Evolutionary conservation across 805 yeast genomes (phyloP), one percentile per base, ranked within the genome.

Genomic region (Danielia oregonensis): DNA sequence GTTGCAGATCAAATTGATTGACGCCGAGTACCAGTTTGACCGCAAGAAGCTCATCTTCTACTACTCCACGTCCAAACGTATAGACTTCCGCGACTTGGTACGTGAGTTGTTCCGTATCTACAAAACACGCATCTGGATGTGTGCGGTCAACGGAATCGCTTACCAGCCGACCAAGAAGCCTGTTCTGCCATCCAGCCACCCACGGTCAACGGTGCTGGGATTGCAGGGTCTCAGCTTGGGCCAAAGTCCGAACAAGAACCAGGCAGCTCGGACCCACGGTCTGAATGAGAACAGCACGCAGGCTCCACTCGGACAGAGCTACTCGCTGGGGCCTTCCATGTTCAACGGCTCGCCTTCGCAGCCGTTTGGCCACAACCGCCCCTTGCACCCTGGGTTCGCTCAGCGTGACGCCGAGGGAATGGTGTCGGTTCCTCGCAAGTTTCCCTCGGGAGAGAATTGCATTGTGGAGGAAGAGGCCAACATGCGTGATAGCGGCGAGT

Each of bases 21-120:
- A 79, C 54, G 82, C 86, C 1, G 94, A 85, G 56, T 84, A 81
- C 57, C 94, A 85, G 58, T 84, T 82, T 57, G 93, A 85, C 55
- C 75, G 84, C 39, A 82, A 82, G 53, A 85, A 85, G 48, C 66
- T 84, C 42, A 84, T 82, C 5, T 80, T 84, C 47, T 84, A 82
- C 57, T 55, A 53, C 44, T 43, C 69, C 16, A 60, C 72, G 6
- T 65, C 67, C 33, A 78, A 78, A 48, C 63, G 93, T 46, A 72
- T 83, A 36, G 93, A 85, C 53, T 83, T 83, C 54, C 65, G 91
- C 38, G 82, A 76, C 29, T 66, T 83, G 50, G 82, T 82, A 35
- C 77, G 82, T 39, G 91, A 83, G 49, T 59, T 83, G 19, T 83
- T 82, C 66, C 78, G 81, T 52, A 76, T 80, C 39, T 83, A 81